phyloP scores from a whole-genome alignment of 108 stramenopile genomes.

The Cylindrotheca closterium region DNA sequence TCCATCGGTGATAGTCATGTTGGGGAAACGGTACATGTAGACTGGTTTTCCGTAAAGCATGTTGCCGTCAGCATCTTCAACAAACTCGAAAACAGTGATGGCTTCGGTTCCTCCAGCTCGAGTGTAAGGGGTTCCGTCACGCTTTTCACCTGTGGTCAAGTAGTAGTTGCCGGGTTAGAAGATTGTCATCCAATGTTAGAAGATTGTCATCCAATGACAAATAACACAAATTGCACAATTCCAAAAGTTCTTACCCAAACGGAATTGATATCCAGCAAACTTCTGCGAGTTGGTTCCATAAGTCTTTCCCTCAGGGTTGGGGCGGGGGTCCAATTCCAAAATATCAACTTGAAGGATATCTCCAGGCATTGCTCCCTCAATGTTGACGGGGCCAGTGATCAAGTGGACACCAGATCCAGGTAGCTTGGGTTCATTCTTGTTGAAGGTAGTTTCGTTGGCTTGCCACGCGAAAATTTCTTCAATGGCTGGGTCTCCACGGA shows the following conservation, averaged over 20 bases:
- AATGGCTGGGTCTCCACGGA: slow-evolving; percentile 31
- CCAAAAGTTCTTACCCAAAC: slow-evolving; percentile 2
- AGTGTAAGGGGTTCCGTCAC: slow-evolving; percentile 31
- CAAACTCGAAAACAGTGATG: slow-evolving; percentile 30
- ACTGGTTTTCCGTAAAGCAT: slow-evolving; percentile 32
- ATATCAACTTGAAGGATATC: slow-evolving; percentile 32
- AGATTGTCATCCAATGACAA: no score
- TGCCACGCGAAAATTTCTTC: slow-evolving; percentile 34
- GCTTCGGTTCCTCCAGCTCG: slow-evolving; percentile 30
- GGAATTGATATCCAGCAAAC: slow-evolving; percentile 38
- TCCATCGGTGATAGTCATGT: slow-evolving; percentile 29
- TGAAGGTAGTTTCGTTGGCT: background rate
- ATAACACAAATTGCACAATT: no score
- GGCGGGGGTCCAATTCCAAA: slow-evolving; percentile 30
- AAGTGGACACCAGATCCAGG: slow-evolving; percentile 31
- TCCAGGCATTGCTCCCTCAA: slow-evolving; percentile 23
- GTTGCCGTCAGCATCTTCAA: slow-evolving; percentile 19
- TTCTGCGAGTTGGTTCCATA: slow-evolving; percentile 36
- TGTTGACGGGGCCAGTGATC: slow-evolving; percentile 26
- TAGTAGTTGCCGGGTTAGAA: no score
- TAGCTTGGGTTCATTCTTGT: slow-evolving; percentile 30
- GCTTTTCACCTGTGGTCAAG: no score
- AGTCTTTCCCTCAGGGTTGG: slow-evolving; percentile 19
- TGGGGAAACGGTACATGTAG: slow-evolving; percentile 28
- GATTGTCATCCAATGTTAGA: no score